These are phyloP conservation scores for Linanthus parryae DNA, from an alignment of 148 eudicot genomes.

Conservation along the genomic window DNA sequence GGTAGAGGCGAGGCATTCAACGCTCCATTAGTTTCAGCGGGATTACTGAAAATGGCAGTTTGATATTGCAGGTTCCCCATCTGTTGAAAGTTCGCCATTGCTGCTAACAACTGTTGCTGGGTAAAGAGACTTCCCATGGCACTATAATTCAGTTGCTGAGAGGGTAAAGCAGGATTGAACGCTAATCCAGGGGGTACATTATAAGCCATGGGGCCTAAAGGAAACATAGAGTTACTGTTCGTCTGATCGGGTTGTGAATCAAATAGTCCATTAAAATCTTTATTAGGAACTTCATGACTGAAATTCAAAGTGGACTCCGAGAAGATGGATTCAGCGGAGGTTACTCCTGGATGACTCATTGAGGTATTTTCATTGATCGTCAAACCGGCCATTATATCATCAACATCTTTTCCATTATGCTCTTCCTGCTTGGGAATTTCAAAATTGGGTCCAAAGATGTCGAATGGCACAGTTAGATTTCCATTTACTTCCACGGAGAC, in stretches of 20 bases:
- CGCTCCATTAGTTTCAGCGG: conserved; percentile 31
- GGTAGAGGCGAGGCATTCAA: conserved; percentile 49
- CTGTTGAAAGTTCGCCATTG: conserved; percentile 75
- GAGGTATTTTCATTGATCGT: conserved; percentile 44
- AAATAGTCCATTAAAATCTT: conserved; percentile 21
- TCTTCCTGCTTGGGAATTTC: conserved; percentile 29
- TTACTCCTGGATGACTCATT: conserved; percentile 22
- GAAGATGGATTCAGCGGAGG: conserved; percentile 24
- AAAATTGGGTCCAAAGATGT: conserved; percentile 45
- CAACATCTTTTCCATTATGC: conserved; percentile 22
- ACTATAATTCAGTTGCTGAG: conserved; percentile 50
- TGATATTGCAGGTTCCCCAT: conserved; percentile 46
- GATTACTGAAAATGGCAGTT: conserved; percentile 26
- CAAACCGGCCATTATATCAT: conserved; percentile 51
- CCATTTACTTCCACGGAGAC: conserved; percentile 15
- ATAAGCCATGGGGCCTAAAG: conserved; percentile 50
- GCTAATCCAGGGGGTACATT: conserved; percentile 47
- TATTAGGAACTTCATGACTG: conserved; percentile 25
- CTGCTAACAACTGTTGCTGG: conserved; percentile 72
- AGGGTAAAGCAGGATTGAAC: conserved; percentile 56
- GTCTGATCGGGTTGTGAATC: conserved; percentile 34
- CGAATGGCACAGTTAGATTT: conserved; percentile 39
- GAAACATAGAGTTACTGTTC: conserved; percentile 41
- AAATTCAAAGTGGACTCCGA: conserved; percentile 20
- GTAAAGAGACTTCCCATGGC: conserved; percentile 58